Evolutionary conservation across 805 yeast species (phyloP), one percentile per base, ranked within the genome.

Genomic region (Saitoella complicata): DNA sequence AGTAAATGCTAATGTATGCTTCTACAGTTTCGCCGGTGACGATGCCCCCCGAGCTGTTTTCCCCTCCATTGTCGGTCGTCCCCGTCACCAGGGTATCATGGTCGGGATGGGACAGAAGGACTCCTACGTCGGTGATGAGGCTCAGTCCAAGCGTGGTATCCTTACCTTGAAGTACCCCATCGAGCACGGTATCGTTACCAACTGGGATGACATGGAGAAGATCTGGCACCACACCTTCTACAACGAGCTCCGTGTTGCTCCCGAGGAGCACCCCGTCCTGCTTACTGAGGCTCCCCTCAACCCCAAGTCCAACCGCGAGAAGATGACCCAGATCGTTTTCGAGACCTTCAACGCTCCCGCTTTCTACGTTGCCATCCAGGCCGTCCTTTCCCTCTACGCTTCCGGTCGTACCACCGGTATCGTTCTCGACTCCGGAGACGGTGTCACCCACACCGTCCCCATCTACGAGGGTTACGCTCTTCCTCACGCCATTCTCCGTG

Each of bases 141-240:
- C 97, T 53, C 98, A 91, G 75, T 86, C 96, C 61, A 91, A 91
- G 82, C 86, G 98, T 83, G 98, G 98, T 87, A 87, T 91, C 68
- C 80, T 91, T 66, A 85, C 95, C 63, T 75, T 91, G 68, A 83
- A 94, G 73, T 91, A 91, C 76, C 98, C 98, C 66, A 91, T 88
- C 67, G 97, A 91, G 76, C 98, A 91, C 77, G 98, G 98, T 83
- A 86, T 91, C 60, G 97, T 91, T 55, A 88, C 95, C 72, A 86
- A 91, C 86, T 91, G 98, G 98, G 96, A 88, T 68, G 98, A 91
- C 67, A 91, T 91, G 98, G 98, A 91, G 76, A 88, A 88, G 75
- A 91, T 91, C 77, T 91, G 98, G 98, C 97, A 91, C 72, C 98
- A 91, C 78, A 91, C 97, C 61, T 91, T 91, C 79, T 88, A 87